Evolutionary conservation across 768 basidiomycete genomes (phyloP).

Genomic region (Rhodosporidiobolus sp.): DNA sequence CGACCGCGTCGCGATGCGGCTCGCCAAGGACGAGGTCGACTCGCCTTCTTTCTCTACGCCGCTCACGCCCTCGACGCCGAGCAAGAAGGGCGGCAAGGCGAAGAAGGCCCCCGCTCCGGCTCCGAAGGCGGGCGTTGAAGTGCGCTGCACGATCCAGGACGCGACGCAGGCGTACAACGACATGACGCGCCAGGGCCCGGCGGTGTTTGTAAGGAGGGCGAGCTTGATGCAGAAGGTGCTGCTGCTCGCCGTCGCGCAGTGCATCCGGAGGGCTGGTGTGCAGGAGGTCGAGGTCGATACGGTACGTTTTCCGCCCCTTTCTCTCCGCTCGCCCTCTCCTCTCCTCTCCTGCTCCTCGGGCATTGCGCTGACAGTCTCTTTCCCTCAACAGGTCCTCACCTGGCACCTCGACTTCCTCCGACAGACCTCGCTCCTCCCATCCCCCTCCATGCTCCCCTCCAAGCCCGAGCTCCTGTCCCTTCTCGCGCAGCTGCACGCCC

Average conservation of each 20-base stretch:
- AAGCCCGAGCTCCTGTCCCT: slow-evolving; percentile 38
- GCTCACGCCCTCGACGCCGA: too few species aligned
- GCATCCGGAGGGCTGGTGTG: slow-evolving; percentile 40
- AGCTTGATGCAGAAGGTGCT: slow-evolving; percentile 44
- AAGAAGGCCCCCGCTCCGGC: too few species aligned
- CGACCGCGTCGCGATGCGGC: slow-evolving; percentile 21
- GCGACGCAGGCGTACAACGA: slow-evolving; percentile 42
- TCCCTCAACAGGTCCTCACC: slow-evolving; percentile 33
- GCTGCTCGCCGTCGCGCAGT: slow-evolving; percentile 43
- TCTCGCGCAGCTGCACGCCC: slow-evolving; percentile 37
- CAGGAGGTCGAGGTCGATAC: slow-evolving; percentile 44
- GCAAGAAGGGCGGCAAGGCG: neutral
- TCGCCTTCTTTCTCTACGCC: too few species aligned
- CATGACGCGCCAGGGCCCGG: slow-evolving; percentile 44
- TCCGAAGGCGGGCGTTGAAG: too few species aligned
- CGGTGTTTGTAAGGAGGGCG: slow-evolving; percentile 36
- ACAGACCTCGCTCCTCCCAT: slow-evolving; percentile 33
- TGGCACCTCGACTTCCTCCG: slow-evolving; percentile 43
- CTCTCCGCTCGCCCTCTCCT: neutral
- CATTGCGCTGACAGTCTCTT: neutral
- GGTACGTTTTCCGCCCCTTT: slow-evolving; percentile 26
- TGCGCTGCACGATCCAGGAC: slow-evolving; percentile 41
- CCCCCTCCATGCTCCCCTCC: slow-evolving; percentile 13
- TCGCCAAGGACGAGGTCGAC: neutral
- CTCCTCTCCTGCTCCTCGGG: neutral